Conservation (phyloP, 805 yeast genomes). For the Metschnikowia anglica region DNA sequence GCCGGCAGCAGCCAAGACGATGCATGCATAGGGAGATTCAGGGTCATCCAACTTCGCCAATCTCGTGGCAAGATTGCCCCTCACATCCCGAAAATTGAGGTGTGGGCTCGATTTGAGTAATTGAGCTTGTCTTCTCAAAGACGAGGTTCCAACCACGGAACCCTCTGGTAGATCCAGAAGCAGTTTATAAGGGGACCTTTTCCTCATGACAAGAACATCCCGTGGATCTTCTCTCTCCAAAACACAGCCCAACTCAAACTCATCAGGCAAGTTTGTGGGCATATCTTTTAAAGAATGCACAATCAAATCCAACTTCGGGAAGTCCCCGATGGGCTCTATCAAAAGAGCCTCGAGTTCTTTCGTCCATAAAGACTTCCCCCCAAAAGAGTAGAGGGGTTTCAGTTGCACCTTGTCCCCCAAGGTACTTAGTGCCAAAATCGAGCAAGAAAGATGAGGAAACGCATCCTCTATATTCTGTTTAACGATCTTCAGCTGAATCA, state of each 20-base stretch:
- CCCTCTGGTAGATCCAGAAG: conserved; percentile 80
- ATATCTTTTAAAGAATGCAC: conserved; percentile 92
- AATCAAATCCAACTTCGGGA: conserved; percentile 75
- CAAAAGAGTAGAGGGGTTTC: conserved; percentile 88
- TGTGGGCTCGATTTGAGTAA: conserved; percentile 74
- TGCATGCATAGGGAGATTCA: conserved; percentile 62
- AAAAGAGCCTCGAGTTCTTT: conserved; percentile 84
- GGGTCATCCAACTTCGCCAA: conserved; percentile 75
- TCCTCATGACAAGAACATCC: conserved; percentile 82
- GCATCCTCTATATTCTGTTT: conserved; percentile 54
- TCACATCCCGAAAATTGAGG: conserved; percentile 73
- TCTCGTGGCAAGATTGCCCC: conserved; percentile 82
- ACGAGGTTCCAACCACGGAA: conserved; percentile 89
- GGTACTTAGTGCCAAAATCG: conserved; percentile 77
- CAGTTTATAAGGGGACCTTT: conserved; percentile 58
- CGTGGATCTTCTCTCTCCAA: conserved; percentile 87
- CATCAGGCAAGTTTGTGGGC: conserved; percentile 89
- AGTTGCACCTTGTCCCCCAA: conserved; percentile 86
- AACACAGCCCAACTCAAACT: conserved; percentile 85
- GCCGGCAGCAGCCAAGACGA: conserved; percentile 92
- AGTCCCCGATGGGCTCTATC: conserved; percentile 57
- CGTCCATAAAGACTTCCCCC: conserved; percentile 97
- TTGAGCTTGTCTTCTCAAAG: conserved; percentile 92
- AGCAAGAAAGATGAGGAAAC: conserved; percentile 67
- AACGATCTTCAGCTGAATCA: conserved; percentile 78